These are phyloP conservation scores for Oxalis stricta DNA, from an alignment of 441 rosid species.

Conservation along the genomic window DNA sequence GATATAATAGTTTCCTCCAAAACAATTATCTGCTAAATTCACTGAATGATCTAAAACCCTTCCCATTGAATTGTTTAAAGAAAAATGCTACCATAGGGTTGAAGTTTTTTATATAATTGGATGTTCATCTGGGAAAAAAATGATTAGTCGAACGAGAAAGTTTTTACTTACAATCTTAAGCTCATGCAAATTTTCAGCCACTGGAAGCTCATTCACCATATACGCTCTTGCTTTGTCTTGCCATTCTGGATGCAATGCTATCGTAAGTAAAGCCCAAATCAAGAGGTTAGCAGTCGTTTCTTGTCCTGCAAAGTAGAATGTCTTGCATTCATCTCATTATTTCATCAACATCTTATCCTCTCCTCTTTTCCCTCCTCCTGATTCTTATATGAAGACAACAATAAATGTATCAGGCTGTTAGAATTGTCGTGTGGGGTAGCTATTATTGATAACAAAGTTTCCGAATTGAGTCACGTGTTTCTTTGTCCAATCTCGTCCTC, in stretches of 20 bases:
- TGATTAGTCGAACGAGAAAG: not conserved
- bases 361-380: constrained; percentile 48
- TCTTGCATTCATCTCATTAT: constrained; percentile 78
- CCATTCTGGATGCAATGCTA: constrained; percentile 73
- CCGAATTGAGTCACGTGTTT: constrained; percentile 44
- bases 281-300: constrained; percentile 57
- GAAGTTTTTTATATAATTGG: not conserved
- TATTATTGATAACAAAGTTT: constrained; percentile 30
- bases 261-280: constrained; percentile 56
- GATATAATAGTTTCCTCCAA: too few species aligned
- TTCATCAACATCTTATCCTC: constrained; percentile 42
- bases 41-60: too few species aligned
- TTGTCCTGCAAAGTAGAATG: constrained; percentile 73
- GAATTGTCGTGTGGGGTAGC: constrained; percentile 21
- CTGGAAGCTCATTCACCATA: constrained; percentile 20
- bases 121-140: not conserved
- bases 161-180: constrained; percentile 48
- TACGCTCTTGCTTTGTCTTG: constrained; percentile 44
- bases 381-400: constrained; percentile 34
- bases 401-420: constrained; percentile 35
- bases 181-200: constrained; percentile 30
- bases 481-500: constrained; percentile 51
- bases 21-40: too few species aligned
- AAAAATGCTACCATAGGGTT: not conserved
- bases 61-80: too few species aligned